Evolutionary conservation across 495 filamentous ascomycete species (phyloP).

Genomic region (Lichina pygmaea): DNA sequence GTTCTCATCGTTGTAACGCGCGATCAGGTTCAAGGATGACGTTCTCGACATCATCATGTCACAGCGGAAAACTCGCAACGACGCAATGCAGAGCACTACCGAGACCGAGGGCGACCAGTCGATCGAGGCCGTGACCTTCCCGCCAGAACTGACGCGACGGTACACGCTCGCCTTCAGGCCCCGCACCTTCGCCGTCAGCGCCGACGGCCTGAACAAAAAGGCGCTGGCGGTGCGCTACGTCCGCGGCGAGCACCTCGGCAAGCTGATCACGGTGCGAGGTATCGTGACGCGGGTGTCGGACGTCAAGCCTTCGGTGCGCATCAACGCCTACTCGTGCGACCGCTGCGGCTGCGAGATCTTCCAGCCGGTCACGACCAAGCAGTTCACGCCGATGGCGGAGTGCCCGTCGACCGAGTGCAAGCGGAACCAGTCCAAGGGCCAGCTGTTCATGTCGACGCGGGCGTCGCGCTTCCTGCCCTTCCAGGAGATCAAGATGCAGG

Average conservation of each 20-base stretch:
- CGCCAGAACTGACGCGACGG: conserved; percentile 69
- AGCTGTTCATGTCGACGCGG: conserved; percentile 74
- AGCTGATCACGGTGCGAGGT: conserved; percentile 79
- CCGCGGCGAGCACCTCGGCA: conserved; percentile 70
- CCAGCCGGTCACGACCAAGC: conserved; percentile 79
- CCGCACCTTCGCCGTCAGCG: conserved; percentile 38
- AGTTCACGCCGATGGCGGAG: conserved; percentile 59
- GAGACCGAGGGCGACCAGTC: conserved; percentile 38
- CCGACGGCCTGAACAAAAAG: conserved; percentile 35
- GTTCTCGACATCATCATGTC: conserved; percentile 91
- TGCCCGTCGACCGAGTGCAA: conserved; percentile 76
- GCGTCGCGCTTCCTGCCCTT: conserved; percentile 94
- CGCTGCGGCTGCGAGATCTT: conserved; percentile 92
- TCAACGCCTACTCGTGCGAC: conserved; percentile 94
- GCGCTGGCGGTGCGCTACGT: conserved; percentile 84
- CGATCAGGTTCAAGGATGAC: conserved; percentile 68
- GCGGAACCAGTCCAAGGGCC: conserved; percentile 72
- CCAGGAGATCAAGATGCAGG: conserved; percentile 96
- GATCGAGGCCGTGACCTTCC: conserved; percentile 35
- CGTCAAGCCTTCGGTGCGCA: conserved; percentile 88
- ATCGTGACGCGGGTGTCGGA: conserved; percentile 91
- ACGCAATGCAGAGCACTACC: conserved; percentile 34
- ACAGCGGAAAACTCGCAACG: conserved; percentile 67
- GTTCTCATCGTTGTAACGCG: neutral
- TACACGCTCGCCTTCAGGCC: conserved; percentile 95